Conservation (phyloP, 2,329 filamentous ascomycete species). For the Aspergillus fumigatus region DNA sequence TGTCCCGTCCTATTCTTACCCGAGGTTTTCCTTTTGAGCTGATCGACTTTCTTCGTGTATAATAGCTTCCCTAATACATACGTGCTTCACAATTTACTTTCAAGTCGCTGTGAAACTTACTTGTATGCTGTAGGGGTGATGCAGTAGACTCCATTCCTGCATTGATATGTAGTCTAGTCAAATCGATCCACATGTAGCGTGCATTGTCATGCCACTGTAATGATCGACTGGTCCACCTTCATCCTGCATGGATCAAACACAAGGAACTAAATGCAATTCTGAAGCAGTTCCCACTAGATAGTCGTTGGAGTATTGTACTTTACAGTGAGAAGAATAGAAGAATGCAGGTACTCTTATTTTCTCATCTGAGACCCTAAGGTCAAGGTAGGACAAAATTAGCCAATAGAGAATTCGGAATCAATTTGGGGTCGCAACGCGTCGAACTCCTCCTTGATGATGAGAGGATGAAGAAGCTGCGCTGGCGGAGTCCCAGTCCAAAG, state of each 20-base stretch:
- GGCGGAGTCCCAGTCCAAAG: not conserved
- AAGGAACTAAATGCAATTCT: not conserved
- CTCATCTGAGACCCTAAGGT: not conserved
- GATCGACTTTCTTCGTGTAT: slow-evolving; percentile 7
- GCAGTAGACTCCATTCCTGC: too few relatives aligned
- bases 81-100: not conserved
- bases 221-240: not conserved
- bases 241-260: not conserved
- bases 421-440: not conserved
- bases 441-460: not conserved
- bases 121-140: not conserved
- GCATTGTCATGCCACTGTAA: too few relatives aligned
- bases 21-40: not conserved
- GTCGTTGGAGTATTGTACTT: not conserved
- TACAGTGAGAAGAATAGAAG: too few relatives aligned
- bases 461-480: not conserved
- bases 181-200: too few relatives aligned
- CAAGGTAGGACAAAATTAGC: not conserved
- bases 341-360: not conserved
- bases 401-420: not conserved
- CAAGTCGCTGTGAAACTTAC: not conserved
- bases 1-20: not conserved
- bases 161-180: not conserved
- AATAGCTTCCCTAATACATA: slow-evolving; percentile 5
- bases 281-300: too few relatives aligned